phyloP scores from a whole-genome alignment of 345 rosid species.

The Syzygium aqueum region DNA sequence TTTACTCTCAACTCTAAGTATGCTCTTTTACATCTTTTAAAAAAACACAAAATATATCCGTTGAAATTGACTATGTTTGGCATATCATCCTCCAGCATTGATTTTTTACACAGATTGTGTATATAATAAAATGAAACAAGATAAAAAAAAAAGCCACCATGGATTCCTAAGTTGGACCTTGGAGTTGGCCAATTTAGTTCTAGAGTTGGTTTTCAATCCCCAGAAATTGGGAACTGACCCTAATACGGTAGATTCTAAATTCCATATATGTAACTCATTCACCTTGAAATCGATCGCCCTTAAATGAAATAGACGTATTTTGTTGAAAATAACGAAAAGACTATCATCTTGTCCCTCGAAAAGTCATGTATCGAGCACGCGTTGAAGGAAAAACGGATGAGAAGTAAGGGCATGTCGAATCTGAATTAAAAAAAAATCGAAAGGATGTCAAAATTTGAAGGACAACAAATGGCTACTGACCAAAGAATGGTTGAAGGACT shows the following conservation, averaged over 20 bases:
- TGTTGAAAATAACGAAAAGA: accelerated
- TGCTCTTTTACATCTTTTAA: neutral
- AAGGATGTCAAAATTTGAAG: neutral
- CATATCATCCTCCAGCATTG: neutral
- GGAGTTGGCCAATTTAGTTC: neutral
- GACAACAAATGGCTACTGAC: neutral
- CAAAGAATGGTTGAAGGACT: neutral
- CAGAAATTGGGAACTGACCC: neutral
- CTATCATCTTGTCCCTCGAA: neutral
- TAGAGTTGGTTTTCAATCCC: neutral
- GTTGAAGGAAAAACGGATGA: neutral
- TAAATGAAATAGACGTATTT: neutral
- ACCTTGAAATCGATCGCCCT: neutral
- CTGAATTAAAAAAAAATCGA: neutral
- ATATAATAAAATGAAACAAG: neutral
- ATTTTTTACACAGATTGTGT: neutral
- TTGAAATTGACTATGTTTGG: neutral
- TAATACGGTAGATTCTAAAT: neutral
- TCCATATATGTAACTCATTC: neutral
- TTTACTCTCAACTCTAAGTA: neutral
- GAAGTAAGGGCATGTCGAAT: neutral
- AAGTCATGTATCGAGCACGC: neutral
- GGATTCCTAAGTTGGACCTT: neutral
- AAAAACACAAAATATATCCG: neutral
- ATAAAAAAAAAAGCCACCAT: neutral